Conservation (phyloP, 208 protist genomes). For the Naegleria gruberi region DNA sequence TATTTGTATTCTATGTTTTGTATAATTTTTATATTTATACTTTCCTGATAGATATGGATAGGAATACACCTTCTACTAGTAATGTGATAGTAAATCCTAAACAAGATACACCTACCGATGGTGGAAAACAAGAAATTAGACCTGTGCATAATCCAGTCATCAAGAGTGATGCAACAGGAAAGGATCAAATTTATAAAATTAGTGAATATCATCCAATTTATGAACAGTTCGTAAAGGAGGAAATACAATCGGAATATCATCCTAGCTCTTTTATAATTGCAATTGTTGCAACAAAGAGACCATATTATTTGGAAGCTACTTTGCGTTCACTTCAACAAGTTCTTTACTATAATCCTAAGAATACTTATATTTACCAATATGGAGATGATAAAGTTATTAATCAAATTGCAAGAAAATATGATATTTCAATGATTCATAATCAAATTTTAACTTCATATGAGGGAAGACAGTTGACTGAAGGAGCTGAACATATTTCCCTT, state of each 20-base stretch:
- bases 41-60: not conserved
- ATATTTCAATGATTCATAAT: not conserved
- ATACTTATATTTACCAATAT: slow-evolving; percentile 18
- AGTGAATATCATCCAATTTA: not conserved
- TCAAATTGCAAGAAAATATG: not conserved
- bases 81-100: not conserved
- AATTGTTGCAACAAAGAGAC: slow-evolving; percentile 13
- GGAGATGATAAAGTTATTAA: slow-evolving; percentile 1
- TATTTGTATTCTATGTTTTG: not conserved
- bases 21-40: not conserved
- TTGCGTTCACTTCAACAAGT: not conserved
- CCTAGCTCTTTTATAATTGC: not conserved
- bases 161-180: not conserved
- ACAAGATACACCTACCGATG: not conserved
- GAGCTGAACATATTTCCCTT: slow-evolving; percentile 18
- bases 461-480: not conserved
- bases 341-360: not conserved
- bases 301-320: not conserved
- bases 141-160: not conserved
- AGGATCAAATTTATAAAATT: not conserved
- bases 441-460: not conserved
- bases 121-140: not conserved
- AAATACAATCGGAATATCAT: not conserved
- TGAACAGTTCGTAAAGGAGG: not conserved
- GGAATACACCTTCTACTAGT: too few species aligned